Conservation (phyloP, 2,329 filamentous ascomycete species). For the Fusarium virguliforme region DNA sequence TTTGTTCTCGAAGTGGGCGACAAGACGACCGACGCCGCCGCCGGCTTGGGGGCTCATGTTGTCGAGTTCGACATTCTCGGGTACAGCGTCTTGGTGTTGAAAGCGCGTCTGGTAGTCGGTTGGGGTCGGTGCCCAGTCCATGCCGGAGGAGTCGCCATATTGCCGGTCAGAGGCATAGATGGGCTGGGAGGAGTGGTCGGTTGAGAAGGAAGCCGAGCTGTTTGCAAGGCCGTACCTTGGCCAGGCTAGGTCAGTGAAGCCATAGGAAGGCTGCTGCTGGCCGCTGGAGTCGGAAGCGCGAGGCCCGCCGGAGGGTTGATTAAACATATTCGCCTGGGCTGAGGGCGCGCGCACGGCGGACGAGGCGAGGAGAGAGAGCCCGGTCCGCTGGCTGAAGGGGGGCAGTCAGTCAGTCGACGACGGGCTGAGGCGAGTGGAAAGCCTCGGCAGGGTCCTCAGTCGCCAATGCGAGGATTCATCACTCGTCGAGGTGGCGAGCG, state of each 20-base stretch:
- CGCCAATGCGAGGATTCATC: conserved; percentile 57
- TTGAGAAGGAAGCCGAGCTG: conserved; percentile 44
- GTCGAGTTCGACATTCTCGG: conserved; percentile 52
- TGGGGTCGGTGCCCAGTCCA: conserved; percentile 59
- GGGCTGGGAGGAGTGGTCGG: conserved; percentile 45
- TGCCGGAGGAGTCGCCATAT: conserved; percentile 52
- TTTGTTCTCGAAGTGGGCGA: conserved; percentile 62
- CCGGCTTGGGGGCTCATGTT: conserved; percentile 48
- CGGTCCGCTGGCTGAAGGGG: conserved; percentile 54
- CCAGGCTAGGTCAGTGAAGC: conserved; percentile 55
- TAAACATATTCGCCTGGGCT: conserved; percentile 57
- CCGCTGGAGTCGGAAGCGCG: conserved; percentile 52
- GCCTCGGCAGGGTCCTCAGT: conserved; percentile 57
- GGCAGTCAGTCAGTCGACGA: conserved; percentile 56
- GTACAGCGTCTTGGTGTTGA: conserved; percentile 45
- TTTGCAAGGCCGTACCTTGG: conserved; percentile 51
- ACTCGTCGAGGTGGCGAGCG: conserved; percentile 56
- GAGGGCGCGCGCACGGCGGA: conserved; percentile 51
- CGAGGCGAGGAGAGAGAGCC: conserved; percentile 46
- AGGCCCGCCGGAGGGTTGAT: conserved; percentile 55
- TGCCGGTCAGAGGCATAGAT: conserved; percentile 49
- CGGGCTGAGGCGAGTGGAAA: conserved; percentile 59
- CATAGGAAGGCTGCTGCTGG: conserved; percentile 48
- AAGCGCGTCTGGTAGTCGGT: conserved; percentile 52
- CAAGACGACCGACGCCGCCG: conserved; percentile 57